Evolutionary conservation across 306 rosid genomes (phyloP), one percentile per base, ranked within the genome.

Genomic region (Trifolium fragiferum): DNA sequence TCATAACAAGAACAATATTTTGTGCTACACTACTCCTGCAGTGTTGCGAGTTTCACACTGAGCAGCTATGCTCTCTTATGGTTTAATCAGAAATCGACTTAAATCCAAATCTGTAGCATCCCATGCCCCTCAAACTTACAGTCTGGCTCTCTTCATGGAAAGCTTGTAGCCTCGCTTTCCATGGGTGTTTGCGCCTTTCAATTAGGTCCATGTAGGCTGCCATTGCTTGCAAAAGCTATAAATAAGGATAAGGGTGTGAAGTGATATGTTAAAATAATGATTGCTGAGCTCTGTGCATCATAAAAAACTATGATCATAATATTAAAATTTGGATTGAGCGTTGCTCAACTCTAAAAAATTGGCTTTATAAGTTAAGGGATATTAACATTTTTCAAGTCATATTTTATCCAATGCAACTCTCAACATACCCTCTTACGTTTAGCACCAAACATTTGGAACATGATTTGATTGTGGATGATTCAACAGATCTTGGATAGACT

Each of bases 141-240:
- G 8, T 6, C 8, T 35, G 38, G 8, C 44, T 55, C 43, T 65
- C 33, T 63, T 16, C 66, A 55, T 55, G 27, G 13, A 8, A 14
- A 54, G 54, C 20, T 49, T n/a, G n/a, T n/a, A n/a, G n/a, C n/a
- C n/a, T n/a, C n/a, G n/a, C 15, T 41, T 41, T 41, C 1, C 47
- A 41, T 1, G 15, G 49, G 49, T 14, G 49, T 6, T 43, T 43
- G 49, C 15, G 49, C 15, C 49, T 11, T 43, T 43, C 49, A 11
- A 43, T 43, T 11, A 37, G 6, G n/a, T 8, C 21, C 46, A 12
- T 32, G 35, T 38, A 21, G 51, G 54, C n/a, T 37, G 55, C 4
- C 63, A 44, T 23, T 67, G 72, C 58, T 67, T 67, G 58, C 59
- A 53, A 8, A 8, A 23, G 59, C 13, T 53, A 53, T 53, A 49